Evolutionary conservation across 2,329 filamentous ascomycete species (phyloP).

Genomic region (Teratosphaeria gauchensis): DNA sequence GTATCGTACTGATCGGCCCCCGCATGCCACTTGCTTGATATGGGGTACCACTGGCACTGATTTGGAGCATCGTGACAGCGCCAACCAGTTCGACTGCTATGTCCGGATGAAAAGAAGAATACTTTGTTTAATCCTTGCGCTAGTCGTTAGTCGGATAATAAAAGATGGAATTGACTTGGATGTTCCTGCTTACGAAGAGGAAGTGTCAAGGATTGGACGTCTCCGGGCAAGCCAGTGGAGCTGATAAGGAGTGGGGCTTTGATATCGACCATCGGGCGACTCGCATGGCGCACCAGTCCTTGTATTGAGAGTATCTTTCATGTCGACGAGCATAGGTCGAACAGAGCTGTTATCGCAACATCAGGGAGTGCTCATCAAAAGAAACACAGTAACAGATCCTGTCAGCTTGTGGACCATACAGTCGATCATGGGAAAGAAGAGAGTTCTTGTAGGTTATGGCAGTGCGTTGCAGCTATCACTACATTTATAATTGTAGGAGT

Average conservation of each 20-base stretch:
- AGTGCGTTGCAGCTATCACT: conserved; percentile 4
- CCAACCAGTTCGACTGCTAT: neutral
- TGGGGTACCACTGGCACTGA: conserved; percentile 34
- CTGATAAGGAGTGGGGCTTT: neutral
- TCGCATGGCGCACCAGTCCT: neutral
- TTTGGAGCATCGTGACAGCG: conserved; percentile 27
- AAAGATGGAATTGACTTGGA: neutral
- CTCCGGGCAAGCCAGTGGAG: neutral
- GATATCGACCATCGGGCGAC: neutral
- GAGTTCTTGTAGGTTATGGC: conserved; percentile 32
- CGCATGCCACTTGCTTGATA: conserved; percentile 26
- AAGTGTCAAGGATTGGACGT: neutral
- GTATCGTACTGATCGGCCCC: neutral
- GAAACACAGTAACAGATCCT: too few relatives aligned
- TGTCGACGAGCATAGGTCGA: neutral
- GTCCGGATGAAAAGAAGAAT: too few relatives aligned
- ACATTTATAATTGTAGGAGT: neutral
- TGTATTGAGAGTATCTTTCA: neutral
- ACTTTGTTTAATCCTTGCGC: neutral
- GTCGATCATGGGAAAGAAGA: conserved; percentile 20
- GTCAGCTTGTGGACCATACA: neutral
- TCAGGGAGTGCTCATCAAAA: neutral
- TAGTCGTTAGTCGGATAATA: neutral
- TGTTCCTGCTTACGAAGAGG: neutral
- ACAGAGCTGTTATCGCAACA: neutral